Evolutionary conservation across 371 early-diverging fungal species (phyloP), one percentile per base, ranked within the genome.

Genomic region (Blakeslea trispora): DNA sequence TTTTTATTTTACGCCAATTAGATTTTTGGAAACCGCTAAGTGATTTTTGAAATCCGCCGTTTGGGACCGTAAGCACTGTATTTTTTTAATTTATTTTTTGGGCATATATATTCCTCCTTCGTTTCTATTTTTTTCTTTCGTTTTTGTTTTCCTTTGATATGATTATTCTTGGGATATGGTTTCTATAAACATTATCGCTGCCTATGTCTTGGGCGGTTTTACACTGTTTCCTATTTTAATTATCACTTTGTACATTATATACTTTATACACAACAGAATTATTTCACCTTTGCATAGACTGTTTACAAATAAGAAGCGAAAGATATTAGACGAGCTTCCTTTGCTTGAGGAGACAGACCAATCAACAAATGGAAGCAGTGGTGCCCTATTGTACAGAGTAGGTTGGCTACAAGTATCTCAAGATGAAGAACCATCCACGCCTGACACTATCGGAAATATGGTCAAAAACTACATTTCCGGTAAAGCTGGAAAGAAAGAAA

Each of bases 341-440:
- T 37, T 37, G 11, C 37, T 37, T 37, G 37, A 37, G 11, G 11
- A 9, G 14, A 14, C 9, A 37, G 37, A 37, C 2, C 2, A 9
- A 37, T 11, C 37, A 9, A 45, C 6, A 13, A 46, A 46, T 28
- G 28, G 28, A 28, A 28, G 28, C 28, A 46, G 22, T 14, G 24
- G 28, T 46, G 46, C 21, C 8, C 2, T 40, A 24, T 63, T 69
- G 17, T 71, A 81, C 57, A 78, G 72, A 64, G 69, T 78, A 5
- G 81, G 81, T n/a, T 81, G 81, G 81, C 24, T 81, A 21, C 57
- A 64, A 39, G 75, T 81, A 35, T 68, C 71, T 46, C 69, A 65
- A 55, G 68, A 73, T 46, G 54, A 61, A 35, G 64, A 65, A 43
- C 56, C 63, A 40, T 48, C 63, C 10, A 44, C 58, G 40, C 60